phyloP scores from a whole-genome alignment of 495 filamentous ascomycete genomes.

The Podospora comata region DNA sequence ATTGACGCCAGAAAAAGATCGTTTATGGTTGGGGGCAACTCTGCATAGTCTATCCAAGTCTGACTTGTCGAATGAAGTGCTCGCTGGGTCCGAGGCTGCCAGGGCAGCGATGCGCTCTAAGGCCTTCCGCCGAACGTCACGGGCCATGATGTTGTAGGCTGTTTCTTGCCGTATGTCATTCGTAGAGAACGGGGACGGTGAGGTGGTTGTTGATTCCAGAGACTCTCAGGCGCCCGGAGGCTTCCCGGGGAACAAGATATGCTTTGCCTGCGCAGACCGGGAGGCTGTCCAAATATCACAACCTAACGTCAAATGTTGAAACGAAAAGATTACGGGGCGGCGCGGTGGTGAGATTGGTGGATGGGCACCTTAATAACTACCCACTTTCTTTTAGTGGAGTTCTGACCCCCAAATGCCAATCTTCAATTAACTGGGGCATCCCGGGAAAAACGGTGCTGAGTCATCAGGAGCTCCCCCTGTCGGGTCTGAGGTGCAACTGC shows the following conservation, averaged over 20 bases:
- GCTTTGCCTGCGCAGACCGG: background rate
- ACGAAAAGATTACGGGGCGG: constrained; percentile 6
- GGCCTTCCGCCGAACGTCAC: constrained; percentile 59
- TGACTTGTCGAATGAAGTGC: constrained; percentile 52
- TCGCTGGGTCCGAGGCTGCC: constrained; percentile 49
- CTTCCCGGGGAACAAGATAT: background rate
- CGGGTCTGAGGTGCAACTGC: no score
- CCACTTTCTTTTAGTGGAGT: constrained; percentile 11
- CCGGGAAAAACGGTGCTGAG: constrained; percentile 21
- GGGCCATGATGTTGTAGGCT: constrained; percentile 35
- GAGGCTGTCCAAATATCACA: background rate
- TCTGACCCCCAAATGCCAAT: constrained; percentile 1
- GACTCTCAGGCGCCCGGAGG: background rate
- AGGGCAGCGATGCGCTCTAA: constrained; percentile 69
- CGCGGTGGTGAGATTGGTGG: background rate
- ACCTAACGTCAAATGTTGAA: background rate
- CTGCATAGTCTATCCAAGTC: constrained; percentile 62
- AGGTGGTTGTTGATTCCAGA: background rate
- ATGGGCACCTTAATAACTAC: constrained; percentile 8
- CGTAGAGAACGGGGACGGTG: no score
- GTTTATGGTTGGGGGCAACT: constrained; percentile 46
- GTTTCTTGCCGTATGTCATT: background rate
- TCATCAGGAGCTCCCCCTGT: constrained; percentile 26
- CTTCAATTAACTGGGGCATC: background rate
- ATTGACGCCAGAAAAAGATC: constrained; percentile 34